Base-by-base conservation (phyloP, 306 rosid species). In the Malus asiatica region DNA sequence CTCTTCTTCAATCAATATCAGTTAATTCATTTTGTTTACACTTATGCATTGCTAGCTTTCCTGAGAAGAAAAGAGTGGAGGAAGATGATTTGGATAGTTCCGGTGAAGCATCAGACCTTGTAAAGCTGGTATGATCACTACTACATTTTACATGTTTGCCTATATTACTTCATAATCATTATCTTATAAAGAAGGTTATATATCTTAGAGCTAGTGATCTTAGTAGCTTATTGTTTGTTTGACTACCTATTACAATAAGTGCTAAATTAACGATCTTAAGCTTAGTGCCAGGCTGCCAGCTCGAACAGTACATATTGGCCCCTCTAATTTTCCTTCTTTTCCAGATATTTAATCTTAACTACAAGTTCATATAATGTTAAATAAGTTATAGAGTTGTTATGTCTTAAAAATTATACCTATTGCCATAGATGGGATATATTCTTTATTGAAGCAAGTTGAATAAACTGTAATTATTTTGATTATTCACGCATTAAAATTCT, bases 101-200 rank as follows among this genome's bases (percentile, higher is more conserved):
- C 27, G 63, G 76, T 71, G 91, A 87, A 73, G 71, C 77, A 66
- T 86, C 91, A 59, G 86, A 80, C 70, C 80, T 78, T 77, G 78
- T 68, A 61, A 92, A 90, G 70, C 85, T 90, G 99, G 99, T 96
- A 84, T 76, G 77, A 25, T 80, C 71, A 16, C 69, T 40, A 25
- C 81, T 66, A 63, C 65, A 45, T 18, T 42, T 58, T 48, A 27
- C 67, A 62, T 30, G 76, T 59, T 77, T 18, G 44, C 68, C 69
- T 18, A 2, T 6, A 22, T 27, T 44, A 59, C 46, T 63, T 60
- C 70, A 12, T 57, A 52, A 33, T 42, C 62, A 48, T 62, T 73
- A 22, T 76, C 38, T 57, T 20, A 6, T 18, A 20, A 52, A 59
- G 64, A 61, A 55, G 16, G 30, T 27, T 53, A 19, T n/a, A 1